Evolutionary conservation across 305 asterid species (phyloP), one percentile per base, ranked within the genome.

Genomic region (Striga hermonthica): DNA sequence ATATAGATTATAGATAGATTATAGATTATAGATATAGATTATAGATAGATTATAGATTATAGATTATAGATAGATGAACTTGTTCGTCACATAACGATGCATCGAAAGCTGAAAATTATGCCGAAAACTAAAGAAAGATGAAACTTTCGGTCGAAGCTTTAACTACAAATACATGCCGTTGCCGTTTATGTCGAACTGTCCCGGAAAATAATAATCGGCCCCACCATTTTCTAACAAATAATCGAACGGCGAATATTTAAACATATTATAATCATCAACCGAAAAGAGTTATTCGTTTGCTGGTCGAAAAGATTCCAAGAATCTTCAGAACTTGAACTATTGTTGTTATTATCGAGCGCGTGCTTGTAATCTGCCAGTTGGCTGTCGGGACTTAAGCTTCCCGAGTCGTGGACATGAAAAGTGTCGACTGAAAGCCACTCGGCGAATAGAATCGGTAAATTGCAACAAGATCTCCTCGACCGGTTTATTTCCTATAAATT

Each of bases 381-480:
- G 35, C 22, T 55, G 60, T 64, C 57, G 8, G 76, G 69, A 47
- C 60, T 77, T n/a, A n/a, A n/a, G n/a, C n/a, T n/a, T n/a, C n/a
- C n/a, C n/a, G n/a, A n/a, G n/a, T n/a, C n/a, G 37, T 61, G 73
- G 16, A 74, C 76, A 6, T 72, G 80, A 67, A 83, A 81, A 45
- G 76, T 72, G 59, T 85, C 84, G 14, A 73, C 48, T n/a, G 75
- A 67, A 10, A 86, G 72, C 93, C 93, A 86, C 61, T 86, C 93
- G n/a, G 93, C 75, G 57, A 86, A 86, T 36, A 83, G 53, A 60
- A 83, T 87, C 0, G 95, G 97, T 31, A 80, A 70, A 52, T 38
- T 81, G 68, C 77, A 59, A 9, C 66, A 73, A 57, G 62, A 68
- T 50, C 66, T 78, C 9, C 12, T 7, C 9, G 69, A 71, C 41